Base-by-base conservation (phyloP, 257 asterid species). In the Solanum medicagineum region DNA sequence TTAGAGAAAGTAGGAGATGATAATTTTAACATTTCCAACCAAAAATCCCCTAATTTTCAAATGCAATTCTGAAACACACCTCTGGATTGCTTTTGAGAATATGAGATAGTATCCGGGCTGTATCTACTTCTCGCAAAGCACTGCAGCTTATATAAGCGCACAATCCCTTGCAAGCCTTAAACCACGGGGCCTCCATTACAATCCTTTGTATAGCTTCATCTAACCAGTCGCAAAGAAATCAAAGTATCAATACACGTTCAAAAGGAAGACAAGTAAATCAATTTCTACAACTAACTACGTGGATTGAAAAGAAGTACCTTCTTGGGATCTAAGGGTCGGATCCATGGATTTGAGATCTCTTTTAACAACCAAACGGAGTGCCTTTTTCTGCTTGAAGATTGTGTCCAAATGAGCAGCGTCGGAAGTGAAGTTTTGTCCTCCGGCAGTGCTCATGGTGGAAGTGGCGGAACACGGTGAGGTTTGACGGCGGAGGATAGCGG, bases 171-270 rank as follows among this genome's bases (percentile, higher is more conserved):
- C 98, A 93, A 26, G 94, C 91, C 88, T 91, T 95, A 89, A 95
- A 97, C 99, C 99, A 95, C 16, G 98, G 97, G 87, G 98, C 95
- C 86, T 92, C 96, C 94, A 94, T 65, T 51, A 95, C 93, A 62
- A 88, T 68, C 57, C 85, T 94, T 90, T 95, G 99, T 62, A 95
- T 92, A 29, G 91, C 93, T 77, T 94, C 97, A 90, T 97, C 99
- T 97, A 92, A 73, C 68, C 60, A 49, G 12, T 75, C 59, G 7
- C 59, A 74, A 40, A 20, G 8, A 83, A 79, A 80, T 55, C 40
- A 15, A 66, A 57, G 45, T 19, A 79, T 79, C 49, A 79, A 20
- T 10, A 29, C 7, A 79, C 19, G 24, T 77, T 26, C 45, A 77
- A 77, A 4, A 20, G 44, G 22, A 32, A 68, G 3, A 60, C 15